phyloP scores from a whole-genome alignment of 2,329 filamentous ascomycete species.

The Botrytis hyacinthi region DNA sequence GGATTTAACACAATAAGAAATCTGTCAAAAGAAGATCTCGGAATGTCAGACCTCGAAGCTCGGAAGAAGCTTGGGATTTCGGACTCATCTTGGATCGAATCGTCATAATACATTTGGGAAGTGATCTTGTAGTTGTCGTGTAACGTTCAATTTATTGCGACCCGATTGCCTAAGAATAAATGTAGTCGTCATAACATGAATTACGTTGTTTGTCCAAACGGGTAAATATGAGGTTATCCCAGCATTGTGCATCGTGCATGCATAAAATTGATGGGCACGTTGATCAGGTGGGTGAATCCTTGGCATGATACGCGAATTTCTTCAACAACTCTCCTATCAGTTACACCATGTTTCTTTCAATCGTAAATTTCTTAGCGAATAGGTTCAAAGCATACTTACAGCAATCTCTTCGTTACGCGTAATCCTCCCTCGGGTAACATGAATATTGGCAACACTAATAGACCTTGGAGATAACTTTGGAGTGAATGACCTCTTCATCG shows the following conservation, averaged over 20 bases:
- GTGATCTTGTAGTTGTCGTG: not conserved
- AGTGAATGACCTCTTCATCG: not conserved
- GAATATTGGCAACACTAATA: not conserved
- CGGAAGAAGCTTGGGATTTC: not conserved
- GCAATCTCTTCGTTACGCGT: not conserved
- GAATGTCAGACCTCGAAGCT: not conserved
- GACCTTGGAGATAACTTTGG: not conserved
- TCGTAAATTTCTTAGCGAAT: not conserved
- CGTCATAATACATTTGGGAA: not conserved
- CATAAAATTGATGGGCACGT: not conserved
- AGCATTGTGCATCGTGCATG: constrained; percentile 9
- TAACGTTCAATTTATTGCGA: not conserved
- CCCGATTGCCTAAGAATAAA: not conserved
- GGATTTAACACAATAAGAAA: not conserved
- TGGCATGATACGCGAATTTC: constrained; percentile 13
- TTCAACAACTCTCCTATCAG: not conserved
- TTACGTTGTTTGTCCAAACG: not conserved
- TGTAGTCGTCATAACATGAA: not conserved
- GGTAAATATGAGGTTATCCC: not conserved
- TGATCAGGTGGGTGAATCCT: constrained; percentile 7
- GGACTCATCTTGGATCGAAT: not conserved
- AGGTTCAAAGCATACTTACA: not conserved
- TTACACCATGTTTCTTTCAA: not conserved
- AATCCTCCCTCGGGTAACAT: not conserved
- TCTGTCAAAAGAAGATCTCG: not conserved